Percentiles rank a stretch among this genome's conserved stretches.
Conservation (phyloP, 805 yeast genomes). For the Saccharomycopsis selenospora region DNA sequence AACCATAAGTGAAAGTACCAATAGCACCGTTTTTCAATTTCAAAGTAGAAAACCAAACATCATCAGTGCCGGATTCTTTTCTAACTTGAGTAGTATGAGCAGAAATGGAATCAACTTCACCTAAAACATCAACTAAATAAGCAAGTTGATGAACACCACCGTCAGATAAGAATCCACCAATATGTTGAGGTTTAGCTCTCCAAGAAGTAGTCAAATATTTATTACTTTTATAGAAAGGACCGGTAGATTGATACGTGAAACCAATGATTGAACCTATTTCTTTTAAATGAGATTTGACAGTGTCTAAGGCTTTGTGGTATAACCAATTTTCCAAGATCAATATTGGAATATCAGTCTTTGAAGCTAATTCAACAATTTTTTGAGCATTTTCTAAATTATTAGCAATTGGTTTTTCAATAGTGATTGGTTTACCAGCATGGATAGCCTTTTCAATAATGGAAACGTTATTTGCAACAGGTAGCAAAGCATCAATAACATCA, state of each 20-base stretch:
- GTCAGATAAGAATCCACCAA: constrained; percentile 88
- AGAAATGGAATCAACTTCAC: constrained; percentile 60
- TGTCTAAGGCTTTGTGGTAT: constrained; percentile 51
- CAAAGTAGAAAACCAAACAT: constrained; percentile 65
- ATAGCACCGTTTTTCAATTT: constrained; percentile 53
- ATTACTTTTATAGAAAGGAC: constrained; percentile 54
- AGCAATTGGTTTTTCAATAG: constrained; percentile 88
- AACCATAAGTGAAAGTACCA: constrained; percentile 84
- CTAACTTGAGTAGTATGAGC: constrained; percentile 76
- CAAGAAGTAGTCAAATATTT: constrained; percentile 67
- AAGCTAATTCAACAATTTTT: constrained; percentile 64
- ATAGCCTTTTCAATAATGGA: constrained; percentile 64
- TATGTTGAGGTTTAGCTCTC: constrained; percentile 86
- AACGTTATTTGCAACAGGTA: constrained; percentile 81
- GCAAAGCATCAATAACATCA: constrained; percentile 74
- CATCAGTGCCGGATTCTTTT: constrained; percentile 73
- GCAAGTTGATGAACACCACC: constrained; percentile 98
- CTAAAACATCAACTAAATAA: constrained; percentile 72
- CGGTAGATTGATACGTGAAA: constrained; percentile 68
- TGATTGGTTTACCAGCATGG: constrained; percentile 67
- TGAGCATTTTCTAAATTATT: constrained; percentile 75
- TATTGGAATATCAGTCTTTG: constrained; percentile 57
- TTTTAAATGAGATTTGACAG: constrained; percentile 50
- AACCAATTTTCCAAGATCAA: constrained; percentile 84
- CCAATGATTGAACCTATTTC: constrained; percentile 67